These are phyloP conservation scores for Arctium minus DNA, from an alignment of 129 eudicot genomes.

Conservation along the genomic window DNA sequence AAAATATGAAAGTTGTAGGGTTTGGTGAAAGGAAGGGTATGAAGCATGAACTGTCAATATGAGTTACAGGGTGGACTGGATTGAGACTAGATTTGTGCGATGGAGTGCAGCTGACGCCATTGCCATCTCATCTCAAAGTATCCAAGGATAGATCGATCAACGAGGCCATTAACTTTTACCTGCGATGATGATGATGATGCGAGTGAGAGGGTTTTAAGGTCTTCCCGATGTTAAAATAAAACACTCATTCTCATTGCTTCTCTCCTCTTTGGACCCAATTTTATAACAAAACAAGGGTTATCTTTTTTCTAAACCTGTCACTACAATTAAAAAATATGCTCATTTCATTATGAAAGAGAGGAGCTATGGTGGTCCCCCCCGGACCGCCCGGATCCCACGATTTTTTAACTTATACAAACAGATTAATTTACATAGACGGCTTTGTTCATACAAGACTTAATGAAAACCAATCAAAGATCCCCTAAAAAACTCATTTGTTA, in stretches of 20 bases:
- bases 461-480: too few species aligned
- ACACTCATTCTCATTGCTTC: neutral
- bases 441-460: too few species aligned
- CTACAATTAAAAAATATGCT: too few species aligned
- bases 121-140: slow-evolving; percentile 14
- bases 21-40: slow-evolving; percentile 10
- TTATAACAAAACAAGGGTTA: neutral
- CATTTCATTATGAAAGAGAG: too few species aligned
- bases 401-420: too few species aligned
- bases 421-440: too few species aligned
- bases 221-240: neutral
- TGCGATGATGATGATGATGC: neutral
- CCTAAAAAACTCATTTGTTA: too few species aligned
- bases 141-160: neutral
- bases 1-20: slow-evolving; percentile 9
- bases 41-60: slow-evolving; percentile 23
- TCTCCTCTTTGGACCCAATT: neutral
- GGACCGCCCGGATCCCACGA: too few species aligned
- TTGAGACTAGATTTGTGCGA: slow-evolving; percentile 19
- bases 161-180: neutral
- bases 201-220: neutral
- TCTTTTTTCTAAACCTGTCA: too few species aligned
- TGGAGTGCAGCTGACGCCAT: slow-evolving; percentile 27
- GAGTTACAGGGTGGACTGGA: slow-evolving; percentile 21
- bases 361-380: too few species aligned